A percentile compares a stretch with the other conserved stretches of the same genome.
phyloP scores from a whole-genome alignment of 1,284 basidiomycete species.

The Puccinia coronata region DNA sequence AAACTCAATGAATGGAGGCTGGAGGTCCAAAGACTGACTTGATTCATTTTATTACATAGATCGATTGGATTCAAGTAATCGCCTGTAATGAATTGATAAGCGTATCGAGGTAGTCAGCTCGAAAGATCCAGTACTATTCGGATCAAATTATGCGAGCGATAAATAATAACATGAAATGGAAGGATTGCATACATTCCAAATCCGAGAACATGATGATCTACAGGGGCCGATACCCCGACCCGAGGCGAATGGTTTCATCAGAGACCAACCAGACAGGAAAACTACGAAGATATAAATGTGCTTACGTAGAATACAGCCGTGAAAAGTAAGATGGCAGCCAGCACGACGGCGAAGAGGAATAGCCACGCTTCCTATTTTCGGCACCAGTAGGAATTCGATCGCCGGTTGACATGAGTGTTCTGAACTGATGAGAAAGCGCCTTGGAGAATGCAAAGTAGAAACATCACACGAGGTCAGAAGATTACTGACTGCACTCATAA shows the following conservation, averaged over 20 bases:
- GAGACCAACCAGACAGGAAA: conserved; percentile 4
- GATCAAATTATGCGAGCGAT: not conserved
- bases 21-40: conserved; percentile 64
- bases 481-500: conserved; percentile 19
- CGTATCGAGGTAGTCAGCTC: not conserved
- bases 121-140: not conserved
- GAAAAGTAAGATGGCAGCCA: conserved; percentile 88
- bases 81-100: conserved; percentile 49
- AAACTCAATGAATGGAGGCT: conserved; percentile 33
- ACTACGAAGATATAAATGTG: conserved; percentile 54
- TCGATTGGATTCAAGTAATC: conserved; percentile 99
- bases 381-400: not conserved
- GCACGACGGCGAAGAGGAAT: conserved; percentile 87
- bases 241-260: no score
- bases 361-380: conserved; percentile 72
- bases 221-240: not conserved
- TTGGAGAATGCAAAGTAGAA: no score
- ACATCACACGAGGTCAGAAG: not conserved
- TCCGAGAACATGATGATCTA: conserved; percentile 99
- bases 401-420: not conserved
- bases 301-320: conserved; percentile 98
- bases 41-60: conserved; percentile 98
- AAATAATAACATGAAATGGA: not conserved
- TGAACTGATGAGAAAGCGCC: not conserved
- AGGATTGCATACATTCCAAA: conserved; percentile 68